Base-by-base conservation (phyloP, 2,329 filamentous ascomycete genomes). In the Aureobasidium mangrovei region DNA sequence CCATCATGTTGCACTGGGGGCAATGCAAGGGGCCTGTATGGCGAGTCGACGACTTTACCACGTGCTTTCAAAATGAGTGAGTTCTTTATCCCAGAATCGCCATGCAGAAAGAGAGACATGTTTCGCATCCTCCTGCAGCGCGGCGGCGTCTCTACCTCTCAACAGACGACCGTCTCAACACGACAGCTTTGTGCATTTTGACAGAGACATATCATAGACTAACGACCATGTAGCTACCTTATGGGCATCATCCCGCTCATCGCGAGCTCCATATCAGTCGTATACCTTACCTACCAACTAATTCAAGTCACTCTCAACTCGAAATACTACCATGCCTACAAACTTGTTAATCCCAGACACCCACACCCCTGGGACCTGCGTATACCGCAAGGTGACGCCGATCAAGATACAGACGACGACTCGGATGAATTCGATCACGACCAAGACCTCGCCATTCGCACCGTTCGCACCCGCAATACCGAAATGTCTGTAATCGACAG, bases 221-320 rank as follows among this genome's bases (percentile, higher is more conserved):
- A 18, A 18, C 18, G 67, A 44, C 31, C 49, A 26, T 31, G 49
- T 26, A 91, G 88, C 69, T 91, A 87, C 69, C 79, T 95, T 53
- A 84, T 88, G 70, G 82, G 88, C 57, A 75, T 95, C 44, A 77
- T 97, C 53, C 93, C 93, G 53, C 74, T 93, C 57, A 72, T 84
- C 58, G 76, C 85, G 56, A 81, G 90, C 69, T 78, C 72, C 59
- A 62, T 86, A 28, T 97, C 93, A 5, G 68, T 91, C 60, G 67
- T 86, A 51, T 76, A 83, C 61, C 78, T 95, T 55, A 61, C 78
- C 24, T 66, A 78, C 61, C 81, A 84, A 64, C 73, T 78, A 61
- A 68, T 82, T 59, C 73, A 75, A 57, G 78, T 77, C 55, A 73
- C 75, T 58, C 68, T 77, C 59, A 72, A 73, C 61, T 73, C 75